Conservation (phyloP, 73 alveolate genomes). For the Effrenium voratum region DNA sequence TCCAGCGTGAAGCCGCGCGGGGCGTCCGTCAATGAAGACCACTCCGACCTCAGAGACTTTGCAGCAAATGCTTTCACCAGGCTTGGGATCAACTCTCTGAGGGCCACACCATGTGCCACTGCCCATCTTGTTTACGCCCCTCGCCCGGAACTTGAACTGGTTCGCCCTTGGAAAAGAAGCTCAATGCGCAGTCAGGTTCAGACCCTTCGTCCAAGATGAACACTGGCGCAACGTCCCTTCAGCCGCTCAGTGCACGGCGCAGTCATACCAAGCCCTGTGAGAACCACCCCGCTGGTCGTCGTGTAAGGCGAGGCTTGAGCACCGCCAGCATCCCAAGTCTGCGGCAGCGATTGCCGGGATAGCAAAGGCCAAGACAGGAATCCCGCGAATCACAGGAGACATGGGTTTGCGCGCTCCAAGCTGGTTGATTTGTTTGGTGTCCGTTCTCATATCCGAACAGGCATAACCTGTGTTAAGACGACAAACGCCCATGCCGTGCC, state of each 20-base stretch:
- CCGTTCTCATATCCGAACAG: no score
- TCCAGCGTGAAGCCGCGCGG: slow-evolving; percentile 74
- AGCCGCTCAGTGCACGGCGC: slow-evolving; percentile 4
- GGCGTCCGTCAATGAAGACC: slow-evolving; percentile 59
- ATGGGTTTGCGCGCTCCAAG: no score
- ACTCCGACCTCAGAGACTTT: slow-evolving; percentile 29
- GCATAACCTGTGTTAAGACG: no score
- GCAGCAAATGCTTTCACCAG: background rate
- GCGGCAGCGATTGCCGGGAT: no score
- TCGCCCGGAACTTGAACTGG: slow-evolving; percentile 88
- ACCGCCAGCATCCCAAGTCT: slow-evolving; percentile 77
- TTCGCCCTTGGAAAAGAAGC: slow-evolving; percentile 23
- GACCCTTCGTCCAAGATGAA: background rate
- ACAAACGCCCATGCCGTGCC: no score
- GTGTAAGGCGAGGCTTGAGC: slow-evolving; percentile 44
- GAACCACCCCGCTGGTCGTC: slow-evolving; percentile 13
- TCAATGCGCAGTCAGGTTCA: background rate
- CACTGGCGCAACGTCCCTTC: background rate
- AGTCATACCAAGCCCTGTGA: slow-evolving; percentile 34
- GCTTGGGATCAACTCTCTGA: background rate
- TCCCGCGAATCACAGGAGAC: no score
- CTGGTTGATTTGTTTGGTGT: no score
- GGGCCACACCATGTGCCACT: slow-evolving; percentile 55
- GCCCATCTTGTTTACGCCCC: slow-evolving; percentile 90
- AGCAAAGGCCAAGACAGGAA: no score